A percentile compares a stretch with the other conserved stretches of the same genome.
phyloP scores from a whole-genome alignment of 139 green algal species.

The Diplosphaera chodatii region DNA sequence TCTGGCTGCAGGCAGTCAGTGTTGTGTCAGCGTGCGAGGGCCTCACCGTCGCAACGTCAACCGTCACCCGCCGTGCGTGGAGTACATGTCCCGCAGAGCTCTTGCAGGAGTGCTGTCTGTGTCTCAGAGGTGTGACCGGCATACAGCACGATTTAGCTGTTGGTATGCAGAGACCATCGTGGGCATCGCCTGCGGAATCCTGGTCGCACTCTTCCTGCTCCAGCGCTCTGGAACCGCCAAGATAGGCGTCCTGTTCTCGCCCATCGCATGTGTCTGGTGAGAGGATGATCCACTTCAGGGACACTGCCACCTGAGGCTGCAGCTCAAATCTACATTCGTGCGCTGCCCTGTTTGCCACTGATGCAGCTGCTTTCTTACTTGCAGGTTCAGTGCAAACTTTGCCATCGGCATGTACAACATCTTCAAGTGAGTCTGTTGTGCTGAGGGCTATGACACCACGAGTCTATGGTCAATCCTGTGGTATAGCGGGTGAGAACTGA shows the following conservation, averaged over 20 bases:
- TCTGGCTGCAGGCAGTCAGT: not conserved
- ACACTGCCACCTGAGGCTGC: no score
- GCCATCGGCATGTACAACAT: constrained; percentile 56
- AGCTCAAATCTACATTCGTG: not conserved
- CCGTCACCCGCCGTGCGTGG: constrained; percentile 10
- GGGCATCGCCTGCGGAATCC: not conserved
- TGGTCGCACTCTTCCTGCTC: not conserved
- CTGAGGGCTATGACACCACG: no score
- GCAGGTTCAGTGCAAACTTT: constrained; percentile 13
- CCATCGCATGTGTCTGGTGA: constrained; percentile 44
- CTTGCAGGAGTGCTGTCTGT: no score
- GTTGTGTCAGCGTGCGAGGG: constrained; percentile 3
- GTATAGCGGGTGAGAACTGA: no score
- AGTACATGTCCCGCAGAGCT: not conserved
- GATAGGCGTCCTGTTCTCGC: constrained; percentile 41
- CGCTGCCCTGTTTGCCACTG: not conserved
- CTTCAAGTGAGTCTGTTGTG: no score
- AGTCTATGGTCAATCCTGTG: no score
- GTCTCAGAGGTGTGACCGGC: no score
- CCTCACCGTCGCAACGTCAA: not conserved
- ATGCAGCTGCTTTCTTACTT: no score
- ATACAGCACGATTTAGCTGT: not conserved
- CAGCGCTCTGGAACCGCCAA: constrained; percentile 30
- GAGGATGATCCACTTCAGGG: not conserved
- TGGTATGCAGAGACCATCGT: not conserved